A percentile compares a stretch with the other conserved stretches of the same genome.
Evolutionary conservation across 805 yeast genomes (phyloP).

Genomic region (Saccharomycopsis amapae): DNA sequence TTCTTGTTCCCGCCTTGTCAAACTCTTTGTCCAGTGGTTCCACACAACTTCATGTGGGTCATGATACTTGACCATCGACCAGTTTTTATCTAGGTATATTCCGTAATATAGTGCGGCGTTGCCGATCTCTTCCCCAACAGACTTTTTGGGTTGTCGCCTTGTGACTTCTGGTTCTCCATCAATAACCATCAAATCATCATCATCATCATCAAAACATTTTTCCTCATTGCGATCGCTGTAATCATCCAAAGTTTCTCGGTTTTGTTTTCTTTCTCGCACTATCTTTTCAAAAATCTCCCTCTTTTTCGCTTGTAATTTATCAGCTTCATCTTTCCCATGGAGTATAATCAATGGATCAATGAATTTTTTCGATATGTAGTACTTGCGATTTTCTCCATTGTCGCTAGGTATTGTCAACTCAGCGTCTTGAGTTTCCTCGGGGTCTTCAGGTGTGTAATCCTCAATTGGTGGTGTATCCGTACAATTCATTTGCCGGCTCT

Average conservation of each 20-base stretch:
- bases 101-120: constrained; percentile 16
- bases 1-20: no score
- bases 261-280: neutral
- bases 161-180: constrained; percentile 5
- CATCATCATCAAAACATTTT: neutral
- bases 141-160: constrained; percentile 1
- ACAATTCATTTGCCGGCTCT: neutral
- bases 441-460: constrained; percentile 2
- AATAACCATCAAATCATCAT: constrained; percentile 13
- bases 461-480: neutral
- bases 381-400: neutral
- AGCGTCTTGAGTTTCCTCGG: neutral
- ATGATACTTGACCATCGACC: constrained; percentile 6
- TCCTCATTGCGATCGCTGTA: neutral
- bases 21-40: neutral
- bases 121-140: constrained; percentile 8
- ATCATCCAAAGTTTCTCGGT: neutral
- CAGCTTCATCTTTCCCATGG: neutral
- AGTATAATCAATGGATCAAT: constrained; percentile 9
- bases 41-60: constrained; percentile 5
- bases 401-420: neutral
- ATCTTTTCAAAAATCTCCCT: neutral
- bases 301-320: neutral
- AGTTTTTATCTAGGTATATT: constrained; percentile 12
- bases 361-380: constrained; percentile 14